Evolutionary conservation across 2,329 filamentous ascomycete species (phyloP).

Genomic region (Aspergillus flavus): DNA sequence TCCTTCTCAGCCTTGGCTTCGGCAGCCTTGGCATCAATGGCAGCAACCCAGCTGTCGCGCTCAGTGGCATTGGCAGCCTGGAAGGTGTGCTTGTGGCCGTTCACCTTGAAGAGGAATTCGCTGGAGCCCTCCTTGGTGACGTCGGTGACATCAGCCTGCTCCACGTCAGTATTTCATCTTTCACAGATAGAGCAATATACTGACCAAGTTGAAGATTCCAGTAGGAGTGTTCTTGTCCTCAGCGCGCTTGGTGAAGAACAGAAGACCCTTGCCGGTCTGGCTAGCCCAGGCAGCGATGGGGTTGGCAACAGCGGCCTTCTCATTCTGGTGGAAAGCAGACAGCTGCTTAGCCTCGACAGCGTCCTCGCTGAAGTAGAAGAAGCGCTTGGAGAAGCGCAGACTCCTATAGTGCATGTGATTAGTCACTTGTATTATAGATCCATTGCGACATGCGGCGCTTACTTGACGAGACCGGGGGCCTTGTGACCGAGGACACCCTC

Average conservation of each 20-base stretch:
- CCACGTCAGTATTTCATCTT: constrained; percentile 34
- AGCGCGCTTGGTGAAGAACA: constrained; percentile 85
- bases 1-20: constrained; percentile 83
- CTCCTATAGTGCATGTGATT: constrained; percentile 59
- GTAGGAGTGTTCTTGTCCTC: constrained; percentile 79
- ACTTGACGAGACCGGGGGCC: constrained; percentile 87
- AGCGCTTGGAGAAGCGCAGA: constrained; percentile 87
- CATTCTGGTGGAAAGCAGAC: constrained; percentile 75
- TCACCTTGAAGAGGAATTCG: constrained; percentile 84
- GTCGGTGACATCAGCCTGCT: constrained; percentile 67
- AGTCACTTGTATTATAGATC: neutral
- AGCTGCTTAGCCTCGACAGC: constrained; percentile 74
- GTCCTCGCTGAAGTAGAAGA: constrained; percentile 83
- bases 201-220: constrained; percentile 83
- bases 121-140: constrained; percentile 72
- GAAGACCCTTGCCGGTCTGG: constrained; percentile 91
- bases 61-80: constrained; percentile 75
- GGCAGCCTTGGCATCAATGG: constrained; percentile 77
- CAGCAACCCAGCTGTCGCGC: constrained; percentile 89
- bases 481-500: constrained; percentile 90
- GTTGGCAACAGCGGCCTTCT: constrained; percentile 81
- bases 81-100: constrained; percentile 91
- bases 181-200: constrained; percentile 34
- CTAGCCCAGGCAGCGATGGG: constrained; percentile 84
- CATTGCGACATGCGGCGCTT: constrained; percentile 43